phyloP scores from a whole-genome alignment of 148 eudicot species.

The Fagopyrum esculentum region DNA sequence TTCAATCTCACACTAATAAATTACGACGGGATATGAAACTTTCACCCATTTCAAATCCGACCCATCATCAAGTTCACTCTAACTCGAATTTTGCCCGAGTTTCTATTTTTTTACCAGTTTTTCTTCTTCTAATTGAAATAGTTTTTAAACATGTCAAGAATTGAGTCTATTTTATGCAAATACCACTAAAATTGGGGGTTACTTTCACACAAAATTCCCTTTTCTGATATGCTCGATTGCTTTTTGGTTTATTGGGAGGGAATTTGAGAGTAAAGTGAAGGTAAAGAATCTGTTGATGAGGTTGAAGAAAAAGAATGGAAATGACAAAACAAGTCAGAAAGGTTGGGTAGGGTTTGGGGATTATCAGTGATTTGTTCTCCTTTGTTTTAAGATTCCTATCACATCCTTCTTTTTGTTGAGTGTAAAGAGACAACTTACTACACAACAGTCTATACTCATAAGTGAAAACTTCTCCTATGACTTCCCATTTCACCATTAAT shows the following conservation, averaged over 20 bases:
- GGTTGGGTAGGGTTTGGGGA: background rate
- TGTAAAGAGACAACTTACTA: background rate
- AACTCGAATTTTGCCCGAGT: too few relatives aligned
- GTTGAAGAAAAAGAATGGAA: background rate
- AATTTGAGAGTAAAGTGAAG: background rate
- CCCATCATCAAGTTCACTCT: too few relatives aligned
- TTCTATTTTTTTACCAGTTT: background rate
- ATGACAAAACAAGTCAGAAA: background rate
- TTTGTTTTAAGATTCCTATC: background rate
- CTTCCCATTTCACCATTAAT: too few relatives aligned
- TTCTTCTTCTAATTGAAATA: background rate
- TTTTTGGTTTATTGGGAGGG: slow-evolving; percentile 1
- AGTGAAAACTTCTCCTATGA: too few relatives aligned
- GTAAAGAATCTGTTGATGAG: background rate
- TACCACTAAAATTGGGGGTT: too few relatives aligned
- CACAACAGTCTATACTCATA: too few relatives aligned
- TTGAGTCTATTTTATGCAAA: too few relatives aligned
- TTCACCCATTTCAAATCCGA: too few relatives aligned
- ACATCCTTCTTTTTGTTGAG: background rate
- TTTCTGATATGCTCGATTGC: background rate
- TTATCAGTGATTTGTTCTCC: background rate
- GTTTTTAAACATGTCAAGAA: too few relatives aligned
- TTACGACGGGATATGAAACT: too few relatives aligned
- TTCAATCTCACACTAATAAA: too few relatives aligned
- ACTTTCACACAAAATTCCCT: background rate